Evolutionary conservation across 805 yeast species (phyloP), one percentile per base, ranked within the genome.

Genomic region (Clavispora vitiphila): DNA sequence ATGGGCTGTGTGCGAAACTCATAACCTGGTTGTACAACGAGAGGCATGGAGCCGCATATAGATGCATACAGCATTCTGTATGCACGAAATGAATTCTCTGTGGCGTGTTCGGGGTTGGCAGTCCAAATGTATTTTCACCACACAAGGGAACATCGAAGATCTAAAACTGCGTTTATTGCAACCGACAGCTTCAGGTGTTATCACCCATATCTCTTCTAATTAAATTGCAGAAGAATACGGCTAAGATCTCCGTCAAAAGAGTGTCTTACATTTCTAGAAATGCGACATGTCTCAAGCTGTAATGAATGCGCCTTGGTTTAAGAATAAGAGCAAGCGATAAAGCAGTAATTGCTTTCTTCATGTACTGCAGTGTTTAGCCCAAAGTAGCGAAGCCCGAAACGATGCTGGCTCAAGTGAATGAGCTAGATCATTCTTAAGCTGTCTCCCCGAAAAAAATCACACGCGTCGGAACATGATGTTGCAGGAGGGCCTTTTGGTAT

Each of bases 361-460:
- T n/a, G 26, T 24, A 5, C 26, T 24, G 9, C n/a, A n/a, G n/a
- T n/a, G n/a, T n/a, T n/a, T n/a, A 21, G 8, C 22, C 22, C 22
- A 21, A 21, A 21, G 22, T n/a, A n/a, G 27, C 11, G 20, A 29
- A 29, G 2, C 11, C 5, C 6, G n/a, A 29, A 29, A 8, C 32
- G 20, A 9, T 5, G 6, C 7, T 9, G 20, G 20, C 20, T n/a
- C n/a, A 15, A 12, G 16, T 20, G 32, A 29, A 20, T 10, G 32
- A 29, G 19, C 32, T 29, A 29, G 32, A 29, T 29, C 32, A 29
- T 29, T 29, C 32, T n/a, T n/a, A n/a, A n/a, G n/a, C n/a, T n/a
- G n/a, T n/a, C n/a, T n/a, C n/a, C n/a, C n/a, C n/a, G n/a, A n/a
- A n/a, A n/a, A n/a, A n/a, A n/a, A n/a, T n/a, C n/a, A n/a, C n/a